Evolutionary conservation across 805 yeast genomes (phyloP), one percentile per base, ranked within the genome.

Genomic region (Kregervanrija fluxuum): DNA sequence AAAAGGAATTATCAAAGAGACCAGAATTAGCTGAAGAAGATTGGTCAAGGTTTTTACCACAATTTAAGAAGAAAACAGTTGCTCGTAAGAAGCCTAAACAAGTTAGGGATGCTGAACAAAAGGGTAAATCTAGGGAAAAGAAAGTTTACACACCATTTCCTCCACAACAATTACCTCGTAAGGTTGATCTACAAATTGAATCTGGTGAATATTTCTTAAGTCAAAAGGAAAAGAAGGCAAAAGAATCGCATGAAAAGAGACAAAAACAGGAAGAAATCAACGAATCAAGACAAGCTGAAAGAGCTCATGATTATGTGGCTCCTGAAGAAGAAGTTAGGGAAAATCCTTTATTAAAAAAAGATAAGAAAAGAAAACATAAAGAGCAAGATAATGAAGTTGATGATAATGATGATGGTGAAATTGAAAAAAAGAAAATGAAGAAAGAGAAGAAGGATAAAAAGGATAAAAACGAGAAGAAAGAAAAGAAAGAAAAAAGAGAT

Each of bases 101-200:
- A 64, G 69, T 75, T 58, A 77, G 68, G 55, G 76, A 71, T 55
- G 81, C 64, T 41, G 61, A 59, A 53, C 69, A 66, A 45, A 67
- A 65, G 54, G 66, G 65, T 57, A 60, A 58, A 41, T 62, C 59
- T 38, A 73, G 74, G 68, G 68, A 66, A 43, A 74, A 77, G 72
- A 90, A 83, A 67, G 82, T 79, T 3, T 91, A 91, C 77, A 93
- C 99, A 32, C 98, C 99, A 61, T 93, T 93, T 89, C 99, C 99
- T 70, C 98, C 99, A 56, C 85, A 87, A 42, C 99, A 87, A 68
- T 78, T 80, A 54, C 99, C 98, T 60, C 84, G 98, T 73, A 90
- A 93, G 85, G 74, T 93, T 66, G 99, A 93, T 77, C 71, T 90
- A 63, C 95, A 89, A 70, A 89, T 93, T 66, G 99, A 93, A 67